Conservation (phyloP, 768 basidiomycete genomes). For the Clitopilus passeckerianus region DNA sequence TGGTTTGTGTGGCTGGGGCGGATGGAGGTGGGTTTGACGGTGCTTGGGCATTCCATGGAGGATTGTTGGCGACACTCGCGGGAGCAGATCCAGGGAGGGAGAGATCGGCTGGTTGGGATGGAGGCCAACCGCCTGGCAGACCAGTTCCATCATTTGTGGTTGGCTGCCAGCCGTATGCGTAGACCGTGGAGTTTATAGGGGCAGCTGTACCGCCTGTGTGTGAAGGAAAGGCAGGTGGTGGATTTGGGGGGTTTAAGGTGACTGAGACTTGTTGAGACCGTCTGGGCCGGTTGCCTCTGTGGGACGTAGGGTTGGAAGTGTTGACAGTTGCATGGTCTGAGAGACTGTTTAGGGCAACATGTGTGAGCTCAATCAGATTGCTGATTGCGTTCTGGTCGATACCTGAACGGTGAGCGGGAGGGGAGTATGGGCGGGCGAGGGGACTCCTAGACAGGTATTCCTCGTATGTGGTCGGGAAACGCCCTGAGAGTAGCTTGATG, state of each 20-base stretch:
- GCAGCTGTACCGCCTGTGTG: no score
- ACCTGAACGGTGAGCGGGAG: background rate
- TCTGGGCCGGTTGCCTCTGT: background rate
- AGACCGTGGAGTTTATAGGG: background rate
- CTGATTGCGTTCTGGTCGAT: background rate
- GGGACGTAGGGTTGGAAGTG: background rate
- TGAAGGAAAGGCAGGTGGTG: background rate
- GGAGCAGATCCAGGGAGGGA: background rate
- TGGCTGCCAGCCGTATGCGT: background rate
- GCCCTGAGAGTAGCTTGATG: constrained; percentile 38
- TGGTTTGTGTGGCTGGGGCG: background rate
- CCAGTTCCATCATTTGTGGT: background rate
- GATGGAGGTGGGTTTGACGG: background rate
- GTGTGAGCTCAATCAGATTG: constrained; percentile 2
- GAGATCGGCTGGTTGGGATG: background rate
- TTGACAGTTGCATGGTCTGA: background rate
- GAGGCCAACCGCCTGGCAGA: no score
- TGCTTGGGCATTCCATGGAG: background rate
- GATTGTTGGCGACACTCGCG: background rate
- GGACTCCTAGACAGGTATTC: constrained; percentile 26
- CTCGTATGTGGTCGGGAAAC: constrained; percentile 33
- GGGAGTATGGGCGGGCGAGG: constrained; percentile 6
- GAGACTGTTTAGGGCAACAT: background rate
- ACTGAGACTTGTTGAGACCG: background rate
- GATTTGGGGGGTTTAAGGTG: background rate